phyloP scores from a whole-genome alignment of 2,329 filamentous ascomycete genomes.

The Penicillium janthinellum region DNA sequence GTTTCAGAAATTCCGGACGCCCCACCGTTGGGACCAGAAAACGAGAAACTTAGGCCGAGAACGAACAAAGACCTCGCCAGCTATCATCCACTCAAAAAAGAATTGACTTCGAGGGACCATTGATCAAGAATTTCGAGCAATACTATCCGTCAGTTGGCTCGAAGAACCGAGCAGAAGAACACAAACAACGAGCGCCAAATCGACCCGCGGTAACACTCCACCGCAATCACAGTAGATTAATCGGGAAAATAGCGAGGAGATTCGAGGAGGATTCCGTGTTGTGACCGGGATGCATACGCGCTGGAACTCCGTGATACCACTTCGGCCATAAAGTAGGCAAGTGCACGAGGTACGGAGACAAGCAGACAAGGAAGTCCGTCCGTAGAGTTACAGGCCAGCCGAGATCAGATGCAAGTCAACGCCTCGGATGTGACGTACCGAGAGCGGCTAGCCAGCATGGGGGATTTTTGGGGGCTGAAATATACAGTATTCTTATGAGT shows the following conservation, averaged over 20 bases:
- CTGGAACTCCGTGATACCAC: constrained; percentile 3
- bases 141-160: not conserved
- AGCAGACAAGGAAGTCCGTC: too few relatives aligned
- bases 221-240: not conserved
- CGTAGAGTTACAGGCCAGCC: too few relatives aligned
- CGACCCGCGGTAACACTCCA: not conserved
- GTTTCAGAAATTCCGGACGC: not conserved
- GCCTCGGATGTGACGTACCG: not conserved
- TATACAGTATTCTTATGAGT: not conserved
- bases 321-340: too few relatives aligned
- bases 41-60: not conserved
- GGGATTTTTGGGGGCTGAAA: not conserved
- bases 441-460: not conserved
- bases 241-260: not conserved
- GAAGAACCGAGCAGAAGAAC: not conserved
- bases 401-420: too few relatives aligned
- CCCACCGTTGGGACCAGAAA: not conserved
- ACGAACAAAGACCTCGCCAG: not conserved
- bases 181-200: not conserved
- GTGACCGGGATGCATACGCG: constrained; percentile 8
- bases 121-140: not conserved
- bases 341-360: too few relatives aligned
- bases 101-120: not conserved
- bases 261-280: not conserved
- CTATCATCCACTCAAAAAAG: not conserved